phyloP scores from a whole-genome alignment of 140 eudicot species.

The Erigeron philadelphicus region DNA sequence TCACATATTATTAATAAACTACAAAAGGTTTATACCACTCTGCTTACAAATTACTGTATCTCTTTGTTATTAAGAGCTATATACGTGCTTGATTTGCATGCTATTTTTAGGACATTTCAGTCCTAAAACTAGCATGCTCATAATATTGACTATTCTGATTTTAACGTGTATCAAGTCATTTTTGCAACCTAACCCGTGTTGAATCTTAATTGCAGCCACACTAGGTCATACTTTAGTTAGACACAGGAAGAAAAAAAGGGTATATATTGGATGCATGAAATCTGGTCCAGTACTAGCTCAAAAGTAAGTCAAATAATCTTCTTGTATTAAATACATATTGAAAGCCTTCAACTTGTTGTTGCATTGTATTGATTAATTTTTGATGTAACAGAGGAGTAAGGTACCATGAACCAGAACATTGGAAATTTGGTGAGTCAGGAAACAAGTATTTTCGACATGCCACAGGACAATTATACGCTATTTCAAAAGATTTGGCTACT shows the following conservation, averaged over 20 bases:
- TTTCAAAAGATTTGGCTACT: conserved; percentile 78
- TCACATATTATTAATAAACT: too few relatives aligned
- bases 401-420: conserved; percentile 86
- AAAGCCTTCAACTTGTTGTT: conserved; percentile 3
- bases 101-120: background rate
- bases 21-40: background rate
- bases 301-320: conserved; percentile 40
- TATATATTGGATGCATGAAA: conserved; percentile 90
- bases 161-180: background rate
- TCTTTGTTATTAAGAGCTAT: background rate
- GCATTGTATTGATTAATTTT: background rate
- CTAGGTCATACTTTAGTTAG: conserved; percentile 75
- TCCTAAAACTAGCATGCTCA: background rate
- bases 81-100: background rate
- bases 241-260: conserved; percentile 67
- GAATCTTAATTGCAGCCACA: conserved; percentile 57
- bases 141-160: conserved; percentile 16
- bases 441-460: conserved; percentile 96
- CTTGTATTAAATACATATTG: conserved; percentile 3
- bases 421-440: conserved; percentile 91
- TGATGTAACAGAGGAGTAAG: conserved; percentile 74
- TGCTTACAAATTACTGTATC: background rate
- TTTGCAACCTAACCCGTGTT: conserved; percentile 1
- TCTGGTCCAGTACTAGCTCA: conserved; percentile 97
- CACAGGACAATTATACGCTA: conserved; percentile 80